Base-by-base conservation (phyloP, 495 filamentous ascomycete genomes). In the Apiosordaria backusii region DNA sequence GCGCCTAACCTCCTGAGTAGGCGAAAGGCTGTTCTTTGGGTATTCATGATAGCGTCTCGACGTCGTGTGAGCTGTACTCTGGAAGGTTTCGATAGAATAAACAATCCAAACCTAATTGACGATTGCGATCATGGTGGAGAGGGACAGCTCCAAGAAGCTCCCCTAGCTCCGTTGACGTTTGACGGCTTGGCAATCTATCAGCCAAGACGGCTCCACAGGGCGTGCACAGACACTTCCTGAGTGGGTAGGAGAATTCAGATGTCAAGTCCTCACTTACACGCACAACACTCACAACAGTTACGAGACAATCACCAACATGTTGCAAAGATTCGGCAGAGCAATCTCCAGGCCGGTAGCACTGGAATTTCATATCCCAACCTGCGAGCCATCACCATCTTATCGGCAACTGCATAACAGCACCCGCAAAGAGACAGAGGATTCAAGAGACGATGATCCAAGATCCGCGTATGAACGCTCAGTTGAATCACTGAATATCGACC, bases 11-110 rank as follows among this genome's bases (percentile, higher is more conserved):
- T 67, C 57, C 71, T 60, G 19, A 76, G 65, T 19, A 76, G 67
- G 63, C 74, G 73, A 70, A 67, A 72, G 68, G 74, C 64, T 64
- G 78, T 61, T 65, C 75, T 66, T 68, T 75, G 72, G 26, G 68
- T 70, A 60, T 70, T 76, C 75, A 80, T 82, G 40, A 29, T 67
- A 15, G 40, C 40, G 40, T 21, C 16, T 23, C 13, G 35, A 45
- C 16, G 2, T 23, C 29, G 21, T 50, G 13, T 24, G 50, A 4
- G 19, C 16, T 53, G 24, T 18, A 26, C 53, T 24, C 35, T 23
- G 24, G 26, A 15, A 5, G 4, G 52, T 29, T 4, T 5, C 22
- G 18, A 55, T 3, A 23, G 16, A 45, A 15, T 45, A 45, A 45
- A 63, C 50, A 53, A 29, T 26, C 16, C 50, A 55, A 23, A 19